Conservation (phyloP, 805 yeast species). For the Metschnikowia matae region DNA sequence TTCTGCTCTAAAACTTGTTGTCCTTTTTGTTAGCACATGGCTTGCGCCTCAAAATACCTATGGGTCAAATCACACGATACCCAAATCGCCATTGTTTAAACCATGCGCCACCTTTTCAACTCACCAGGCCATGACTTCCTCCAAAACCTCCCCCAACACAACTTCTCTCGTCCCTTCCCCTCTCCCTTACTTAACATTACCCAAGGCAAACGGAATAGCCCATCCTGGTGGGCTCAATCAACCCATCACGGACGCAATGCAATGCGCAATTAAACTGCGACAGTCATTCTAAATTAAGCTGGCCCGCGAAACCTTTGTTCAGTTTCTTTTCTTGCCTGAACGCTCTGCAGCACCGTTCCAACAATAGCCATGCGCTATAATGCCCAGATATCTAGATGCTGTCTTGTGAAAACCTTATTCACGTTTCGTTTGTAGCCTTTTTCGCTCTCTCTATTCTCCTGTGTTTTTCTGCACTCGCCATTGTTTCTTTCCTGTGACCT, state of each 20-base stretch:
- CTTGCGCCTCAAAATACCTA: neutral
- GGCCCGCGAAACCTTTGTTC: neutral
- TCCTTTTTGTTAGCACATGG: neutral
- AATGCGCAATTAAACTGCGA: conserved; percentile 3
- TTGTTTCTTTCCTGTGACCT: neutral
- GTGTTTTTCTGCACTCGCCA: neutral
- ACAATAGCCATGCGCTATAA: neutral
- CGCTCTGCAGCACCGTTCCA: neutral
- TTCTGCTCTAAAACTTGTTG: too few relatives aligned
- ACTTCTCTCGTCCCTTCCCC: neutral
- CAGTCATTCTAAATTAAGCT: conserved; percentile 1
- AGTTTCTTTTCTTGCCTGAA: conserved; percentile 1
- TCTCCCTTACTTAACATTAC: too few relatives aligned
- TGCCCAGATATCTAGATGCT: neutral
- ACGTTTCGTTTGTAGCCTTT: neutral
- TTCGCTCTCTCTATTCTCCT: neutral
- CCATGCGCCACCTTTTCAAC: neutral
- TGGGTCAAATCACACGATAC: neutral
- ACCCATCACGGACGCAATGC: conserved; percentile 1
- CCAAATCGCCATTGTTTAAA: neutral
- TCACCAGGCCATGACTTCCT: too few relatives aligned
- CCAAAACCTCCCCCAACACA: too few relatives aligned
- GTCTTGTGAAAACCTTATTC: conserved; percentile 1
- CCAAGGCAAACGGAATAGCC: neutral
- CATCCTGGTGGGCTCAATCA: neutral